phyloP scores from a whole-genome alignment of 108 stramenopile genomes.

The Aurantiochytrium sp. region DNA sequence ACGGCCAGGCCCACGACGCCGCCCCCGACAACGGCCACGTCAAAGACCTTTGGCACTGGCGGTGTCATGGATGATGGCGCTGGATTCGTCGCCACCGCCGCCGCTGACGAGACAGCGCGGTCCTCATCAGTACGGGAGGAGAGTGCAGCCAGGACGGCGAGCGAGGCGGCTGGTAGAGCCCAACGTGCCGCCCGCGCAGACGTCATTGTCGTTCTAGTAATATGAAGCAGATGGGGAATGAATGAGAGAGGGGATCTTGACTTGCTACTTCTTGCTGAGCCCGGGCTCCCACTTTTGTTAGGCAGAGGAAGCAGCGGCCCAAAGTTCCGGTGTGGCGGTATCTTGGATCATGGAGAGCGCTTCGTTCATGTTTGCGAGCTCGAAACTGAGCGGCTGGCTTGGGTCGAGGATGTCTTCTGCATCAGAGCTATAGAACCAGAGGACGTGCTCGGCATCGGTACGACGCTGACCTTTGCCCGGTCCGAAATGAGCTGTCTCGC shows the following conservation, averaged over 20 bases:
- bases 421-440: not conserved
- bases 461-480: not conserved
- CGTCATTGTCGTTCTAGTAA: no score
- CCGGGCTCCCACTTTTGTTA: no score
- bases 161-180: no score
- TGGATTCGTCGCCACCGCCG: no score
- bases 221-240: no score
- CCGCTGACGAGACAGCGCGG: no score
- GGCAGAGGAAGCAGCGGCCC: not conserved
- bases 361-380: slow-evolving; percentile 14
- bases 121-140: no score
- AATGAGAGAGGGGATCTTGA: no score
- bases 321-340: not conserved
- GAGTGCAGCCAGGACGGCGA: no score
- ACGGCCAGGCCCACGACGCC: slow-evolving; percentile 67
- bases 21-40: slow-evolving; percentile 66
- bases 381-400: not conserved
- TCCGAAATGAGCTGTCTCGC: not conserved
- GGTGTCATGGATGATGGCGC: not conserved
- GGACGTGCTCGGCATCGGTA: not conserved
- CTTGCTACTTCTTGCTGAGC: no score
- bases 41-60: slow-evolving; percentile 1
- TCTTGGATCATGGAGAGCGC: slow-evolving; percentile 12
- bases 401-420: not conserved
- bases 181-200: no score